Conservation (phyloP, 345 rosid genomes). For the Lepidium aucheri region DNA sequence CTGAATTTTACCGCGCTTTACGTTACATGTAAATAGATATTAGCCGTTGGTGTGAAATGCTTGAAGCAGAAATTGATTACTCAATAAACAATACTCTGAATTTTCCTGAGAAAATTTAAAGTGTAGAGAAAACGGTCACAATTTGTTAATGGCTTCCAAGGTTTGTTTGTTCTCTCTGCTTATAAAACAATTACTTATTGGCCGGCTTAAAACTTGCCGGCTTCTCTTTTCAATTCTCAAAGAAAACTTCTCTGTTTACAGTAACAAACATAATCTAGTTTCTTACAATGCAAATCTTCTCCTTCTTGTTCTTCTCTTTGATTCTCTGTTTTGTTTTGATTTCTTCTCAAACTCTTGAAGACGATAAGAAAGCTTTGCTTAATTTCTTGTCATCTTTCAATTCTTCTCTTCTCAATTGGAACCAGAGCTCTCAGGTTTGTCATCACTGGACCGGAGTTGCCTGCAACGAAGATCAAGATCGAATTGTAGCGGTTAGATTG, state of each 20-base stretch:
- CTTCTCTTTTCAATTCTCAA: background rate
- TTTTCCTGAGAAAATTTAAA: background rate
- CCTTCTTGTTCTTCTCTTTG: slow-evolving; percentile 24
- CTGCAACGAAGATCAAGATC: slow-evolving; percentile 48
- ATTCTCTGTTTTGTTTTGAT: slow-evolving; percentile 31
- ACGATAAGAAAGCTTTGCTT: slow-evolving; percentile 71
- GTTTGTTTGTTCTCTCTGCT: background rate
- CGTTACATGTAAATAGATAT: background rate
- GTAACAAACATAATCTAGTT: slow-evolving; percentile 5
- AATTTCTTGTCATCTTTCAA: slow-evolving; percentile 41
- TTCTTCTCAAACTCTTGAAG: slow-evolving; percentile 39
- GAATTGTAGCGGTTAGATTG: slow-evolving; percentile 55
- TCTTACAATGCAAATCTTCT: slow-evolving; percentile 22
- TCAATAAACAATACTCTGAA: background rate
- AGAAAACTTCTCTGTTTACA: slow-evolving; percentile 3
- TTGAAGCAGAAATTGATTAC: background rate
- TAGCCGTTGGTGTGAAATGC: slow-evolving; percentile 18
- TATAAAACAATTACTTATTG: slow-evolving; percentile 1
- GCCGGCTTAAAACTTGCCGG: slow-evolving; percentile 27
- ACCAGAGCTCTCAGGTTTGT: slow-evolving; percentile 43
- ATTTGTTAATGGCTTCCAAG: slow-evolving; percentile 7
- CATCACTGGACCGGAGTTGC: slow-evolving; percentile 66
- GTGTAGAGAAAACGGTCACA: slow-evolving; percentile 15
- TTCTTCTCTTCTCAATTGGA: slow-evolving; percentile 49
- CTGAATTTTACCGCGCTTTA: slow-evolving; percentile 14